Evolutionary conservation across 2,329 filamentous ascomycete genomes (phyloP).

Genomic region (Phaeosphaeria sp.): DNA sequence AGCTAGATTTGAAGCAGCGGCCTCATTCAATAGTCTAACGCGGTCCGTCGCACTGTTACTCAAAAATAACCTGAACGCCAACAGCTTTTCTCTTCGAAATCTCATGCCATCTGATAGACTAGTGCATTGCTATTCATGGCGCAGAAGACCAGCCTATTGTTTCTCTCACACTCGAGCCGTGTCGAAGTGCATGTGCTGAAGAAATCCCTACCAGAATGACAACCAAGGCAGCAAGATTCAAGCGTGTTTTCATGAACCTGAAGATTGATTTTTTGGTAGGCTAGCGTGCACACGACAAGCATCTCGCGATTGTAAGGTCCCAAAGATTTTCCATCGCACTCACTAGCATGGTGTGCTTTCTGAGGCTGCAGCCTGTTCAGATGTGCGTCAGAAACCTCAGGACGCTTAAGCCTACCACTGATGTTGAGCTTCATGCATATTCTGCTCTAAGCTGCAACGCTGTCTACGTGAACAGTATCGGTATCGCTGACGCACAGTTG

Average conservation of each 20-base stretch:
- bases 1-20: no score
- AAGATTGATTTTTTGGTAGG: not conserved
- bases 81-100: not conserved
- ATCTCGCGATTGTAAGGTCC: not conserved
- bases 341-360: not conserved
- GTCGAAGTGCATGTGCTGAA: not conserved
- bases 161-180: not conserved
- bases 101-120: not conserved
- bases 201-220: not conserved
- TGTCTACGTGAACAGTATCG: not conserved
- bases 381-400: not conserved
- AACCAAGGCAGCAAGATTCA: not conserved
- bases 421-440: not conserved
- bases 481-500: not conserved
- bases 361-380: not conserved
- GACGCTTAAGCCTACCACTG: not conserved
- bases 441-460: not conserved
- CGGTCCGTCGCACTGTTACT: not conserved
- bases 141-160: not conserved
- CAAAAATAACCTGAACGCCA: not conserved
- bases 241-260: not conserved
- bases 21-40: no score
- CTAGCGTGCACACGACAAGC: not conserved
- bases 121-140: not conserved
- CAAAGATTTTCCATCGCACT: not conserved